Conservation (phyloP, 306 rosid genomes). For the Ammopiptanthus mongolicus region DNA sequence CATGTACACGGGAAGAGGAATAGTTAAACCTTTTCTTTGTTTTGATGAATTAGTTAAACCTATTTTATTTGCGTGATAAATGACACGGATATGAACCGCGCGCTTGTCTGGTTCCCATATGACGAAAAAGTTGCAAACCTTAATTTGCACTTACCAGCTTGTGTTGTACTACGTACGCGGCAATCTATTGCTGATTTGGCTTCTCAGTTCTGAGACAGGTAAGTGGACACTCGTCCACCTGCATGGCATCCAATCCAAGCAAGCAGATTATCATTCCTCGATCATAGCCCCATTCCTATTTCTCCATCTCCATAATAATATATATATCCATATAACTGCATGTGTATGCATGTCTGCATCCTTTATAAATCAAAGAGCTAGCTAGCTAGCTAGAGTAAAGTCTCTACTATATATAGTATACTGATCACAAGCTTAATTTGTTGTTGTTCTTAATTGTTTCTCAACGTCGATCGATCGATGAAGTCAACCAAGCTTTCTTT, state of each 20-base stretch:
- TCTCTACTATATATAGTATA: no score
- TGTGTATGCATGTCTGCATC: background rate
- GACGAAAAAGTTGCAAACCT: no score
- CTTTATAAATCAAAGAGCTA: background rate
- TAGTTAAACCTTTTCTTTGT: no score
- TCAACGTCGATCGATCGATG: background rate
- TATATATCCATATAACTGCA: no score
- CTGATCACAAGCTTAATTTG: background rate
- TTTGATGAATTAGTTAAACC: no score
- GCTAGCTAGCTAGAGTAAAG: background rate
- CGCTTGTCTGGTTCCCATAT: no score
- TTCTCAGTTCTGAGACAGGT: background rate
- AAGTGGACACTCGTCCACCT: slow-evolving; percentile 29
- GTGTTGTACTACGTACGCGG: background rate
- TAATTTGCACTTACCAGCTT: no score
- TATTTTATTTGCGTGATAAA: no score
- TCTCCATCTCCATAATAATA: background rate
- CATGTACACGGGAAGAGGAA: no score
- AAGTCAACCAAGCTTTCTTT: slow-evolving; percentile 8
- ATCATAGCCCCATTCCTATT: no score
- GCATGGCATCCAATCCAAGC: slow-evolving; percentile 28
- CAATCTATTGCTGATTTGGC: background rate
- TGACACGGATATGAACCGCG: no score
- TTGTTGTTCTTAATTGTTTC: background rate
- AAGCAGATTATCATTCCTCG: background rate